Evolutionary conservation across 2,329 filamentous ascomycete genomes (phyloP).

Genomic region (Trichoderma arundinaceum): DNA sequence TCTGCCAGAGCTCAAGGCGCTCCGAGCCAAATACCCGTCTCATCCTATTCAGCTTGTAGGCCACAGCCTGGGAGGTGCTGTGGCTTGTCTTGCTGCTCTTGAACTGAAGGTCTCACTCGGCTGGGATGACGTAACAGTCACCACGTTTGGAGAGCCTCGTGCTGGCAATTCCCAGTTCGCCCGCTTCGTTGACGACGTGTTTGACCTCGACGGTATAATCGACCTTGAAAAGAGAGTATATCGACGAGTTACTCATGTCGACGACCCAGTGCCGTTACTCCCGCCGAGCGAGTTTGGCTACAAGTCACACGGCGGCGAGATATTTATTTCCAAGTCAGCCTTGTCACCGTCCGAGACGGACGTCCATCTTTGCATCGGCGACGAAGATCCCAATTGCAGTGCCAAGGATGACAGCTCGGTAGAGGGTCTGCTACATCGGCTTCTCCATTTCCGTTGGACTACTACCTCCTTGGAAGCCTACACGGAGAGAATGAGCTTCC

Average conservation of each 20-base stretch:
- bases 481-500: constrained; percentile 55
- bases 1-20: constrained; percentile 66
- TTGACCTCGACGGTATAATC: constrained; percentile 48
- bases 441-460: constrained; percentile 37
- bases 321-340: constrained; percentile 76
- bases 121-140: constrained; percentile 75
- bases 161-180: constrained; percentile 64
- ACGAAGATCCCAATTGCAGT: constrained; percentile 74
- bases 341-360: constrained; percentile 73
- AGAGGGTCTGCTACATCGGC: constrained; percentile 38
- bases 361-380: constrained; percentile 72
- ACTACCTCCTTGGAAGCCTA: constrained; percentile 38
- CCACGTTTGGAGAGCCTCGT: constrained; percentile 90
- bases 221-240: constrained; percentile 55
- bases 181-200: constrained; percentile 60
- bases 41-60: constrained; percentile 82
- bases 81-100: constrained; percentile 83
- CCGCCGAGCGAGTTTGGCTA: constrained; percentile 91
- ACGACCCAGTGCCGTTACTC: constrained; percentile 87
- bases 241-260: constrained; percentile 80
- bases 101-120: constrained; percentile 77
- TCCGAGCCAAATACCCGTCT: constrained; percentile 66
- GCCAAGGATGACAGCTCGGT: constrained; percentile 58
- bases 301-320: constrained; percentile 80
- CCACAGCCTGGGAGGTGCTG: constrained; percentile 90